phyloP scores from a whole-genome alignment of 495 filamentous ascomycete species.

The Penicillium flavigenum region DNA sequence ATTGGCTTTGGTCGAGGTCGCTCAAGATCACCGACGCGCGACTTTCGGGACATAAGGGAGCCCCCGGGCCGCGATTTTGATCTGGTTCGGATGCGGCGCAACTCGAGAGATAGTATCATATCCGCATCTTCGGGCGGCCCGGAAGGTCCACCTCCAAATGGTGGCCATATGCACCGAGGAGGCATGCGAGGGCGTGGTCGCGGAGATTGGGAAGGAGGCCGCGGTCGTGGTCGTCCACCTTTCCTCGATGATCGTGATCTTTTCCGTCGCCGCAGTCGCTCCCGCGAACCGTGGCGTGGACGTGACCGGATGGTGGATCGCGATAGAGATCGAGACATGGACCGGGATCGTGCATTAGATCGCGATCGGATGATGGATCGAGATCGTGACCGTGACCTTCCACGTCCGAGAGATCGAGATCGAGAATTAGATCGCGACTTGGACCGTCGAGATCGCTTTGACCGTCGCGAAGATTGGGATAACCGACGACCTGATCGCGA shows the following conservation, averaged over 20 bases:
- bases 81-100: slow-evolving; percentile 52
- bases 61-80: slow-evolving; percentile 40
- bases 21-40: slow-evolving; percentile 47
- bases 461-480: slow-evolving; percentile 49
- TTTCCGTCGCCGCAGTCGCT: slow-evolving; percentile 61
- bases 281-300: slow-evolving; percentile 62
- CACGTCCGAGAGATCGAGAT: slow-evolving; percentile 33
- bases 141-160: slow-evolving; percentile 54
- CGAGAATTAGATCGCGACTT: slow-evolving; percentile 38
- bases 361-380: slow-evolving; percentile 30
- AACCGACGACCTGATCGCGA: slow-evolving; percentile 44
- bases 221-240: slow-evolving; percentile 52
- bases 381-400: slow-evolving; percentile 33
- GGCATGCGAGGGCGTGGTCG: slow-evolving; percentile 62
- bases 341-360: slow-evolving; percentile 39
- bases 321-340: slow-evolving; percentile 42
- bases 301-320: slow-evolving; percentile 39
- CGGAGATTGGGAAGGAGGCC: slow-evolving; percentile 62
- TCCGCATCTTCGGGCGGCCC: slow-evolving; percentile 68
- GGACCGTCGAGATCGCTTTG: slow-evolving; percentile 45
- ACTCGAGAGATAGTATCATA: slow-evolving; percentile 60
- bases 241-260: slow-evolving; percentile 64
- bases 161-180: slow-evolving; percentile 54
- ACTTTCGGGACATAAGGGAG: slow-evolving; percentile 52
- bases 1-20: slow-evolving; percentile 46